These are phyloP conservation scores for Stentor coeruleus DNA, from an alignment of 73 alveolate species.

Conservation along the genomic window DNA sequence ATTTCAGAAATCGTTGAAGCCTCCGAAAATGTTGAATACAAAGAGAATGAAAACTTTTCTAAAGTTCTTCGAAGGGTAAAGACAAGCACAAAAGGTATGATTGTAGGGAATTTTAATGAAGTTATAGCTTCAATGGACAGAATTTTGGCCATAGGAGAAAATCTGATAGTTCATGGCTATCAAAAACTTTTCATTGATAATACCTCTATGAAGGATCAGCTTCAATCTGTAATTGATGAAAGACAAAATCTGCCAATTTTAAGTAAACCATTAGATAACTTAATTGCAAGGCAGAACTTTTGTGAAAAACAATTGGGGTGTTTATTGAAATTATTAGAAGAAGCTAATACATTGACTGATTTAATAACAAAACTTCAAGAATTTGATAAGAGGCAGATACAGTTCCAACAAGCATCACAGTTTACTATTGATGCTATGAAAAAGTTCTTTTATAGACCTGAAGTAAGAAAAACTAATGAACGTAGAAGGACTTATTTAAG, in stretches of 20 bases:
- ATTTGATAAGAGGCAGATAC: background rate
- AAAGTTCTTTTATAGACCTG: background rate
- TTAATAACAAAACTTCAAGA: background rate
- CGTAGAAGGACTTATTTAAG: slow-evolving; percentile 18
- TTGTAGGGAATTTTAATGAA: background rate
- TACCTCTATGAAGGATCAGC: background rate
- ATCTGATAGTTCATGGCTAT: background rate
- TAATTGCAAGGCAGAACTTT: background rate
- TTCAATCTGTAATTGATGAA: background rate
- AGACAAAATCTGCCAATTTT: background rate
- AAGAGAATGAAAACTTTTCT: background rate
- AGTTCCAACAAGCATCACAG: background rate
- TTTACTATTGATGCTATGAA: background rate
- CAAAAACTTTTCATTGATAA: background rate
- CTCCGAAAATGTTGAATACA: background rate
- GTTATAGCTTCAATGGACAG: background rate
- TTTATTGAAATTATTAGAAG: background rate
- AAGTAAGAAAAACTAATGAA: background rate
- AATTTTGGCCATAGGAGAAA: background rate
- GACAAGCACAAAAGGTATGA: background rate
- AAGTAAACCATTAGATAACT: background rate
- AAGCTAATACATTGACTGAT: background rate
- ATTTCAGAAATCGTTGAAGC: background rate
- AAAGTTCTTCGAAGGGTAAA: background rate
- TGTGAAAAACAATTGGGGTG: slow-evolving; percentile 8